A percentile compares a stretch with the other conserved stretches of the same genome.
Conservation (phyloP, 306 rosid genomes). For the Prosopis cineraria region DNA sequence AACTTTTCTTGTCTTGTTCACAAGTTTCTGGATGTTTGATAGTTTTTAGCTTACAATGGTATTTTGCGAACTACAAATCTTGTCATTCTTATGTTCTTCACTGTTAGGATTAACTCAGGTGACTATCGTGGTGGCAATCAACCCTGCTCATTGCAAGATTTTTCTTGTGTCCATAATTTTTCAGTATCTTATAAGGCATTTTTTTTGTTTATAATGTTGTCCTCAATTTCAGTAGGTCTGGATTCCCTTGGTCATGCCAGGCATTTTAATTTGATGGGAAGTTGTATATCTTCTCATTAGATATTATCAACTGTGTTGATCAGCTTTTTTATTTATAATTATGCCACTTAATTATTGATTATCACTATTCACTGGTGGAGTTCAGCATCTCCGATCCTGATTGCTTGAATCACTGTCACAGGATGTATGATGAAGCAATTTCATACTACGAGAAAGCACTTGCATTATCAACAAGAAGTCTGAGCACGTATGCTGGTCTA, state of each 20-base stretch:
- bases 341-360: slow-evolving; percentile 14
- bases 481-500: slow-evolving; percentile 95
- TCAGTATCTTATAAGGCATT: slow-evolving; percentile 10
- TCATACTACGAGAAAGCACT: slow-evolving; percentile 89
- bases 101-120: neutral
- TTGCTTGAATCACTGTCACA: slow-evolving; percentile 37
- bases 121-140: neutral
- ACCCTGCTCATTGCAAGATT: neutral
- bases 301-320: neutral
- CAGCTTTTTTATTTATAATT: neutral
- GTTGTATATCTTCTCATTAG: slow-evolving; percentile 2
- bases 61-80: neutral
- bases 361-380: slow-evolving; percentile 5
- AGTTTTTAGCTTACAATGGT: neutral
- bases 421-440: slow-evolving; percentile 83
- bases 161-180: neutral
- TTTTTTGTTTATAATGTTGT: slow-evolving; percentile 1
- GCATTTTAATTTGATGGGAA: neutral
- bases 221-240: slow-evolving; percentile 2
- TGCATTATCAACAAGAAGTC: slow-evolving; percentile 75
- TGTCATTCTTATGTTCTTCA: neutral
- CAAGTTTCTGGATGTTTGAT: neutral
- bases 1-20: slow-evolving; percentile 10
- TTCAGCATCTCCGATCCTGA: slow-evolving; percentile 29
- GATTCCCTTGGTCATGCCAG: slow-evolving; percentile 17